Conservation (phyloP, 352 stramenopile genomes). For the Phytopythium chamaehyphon region DNA sequence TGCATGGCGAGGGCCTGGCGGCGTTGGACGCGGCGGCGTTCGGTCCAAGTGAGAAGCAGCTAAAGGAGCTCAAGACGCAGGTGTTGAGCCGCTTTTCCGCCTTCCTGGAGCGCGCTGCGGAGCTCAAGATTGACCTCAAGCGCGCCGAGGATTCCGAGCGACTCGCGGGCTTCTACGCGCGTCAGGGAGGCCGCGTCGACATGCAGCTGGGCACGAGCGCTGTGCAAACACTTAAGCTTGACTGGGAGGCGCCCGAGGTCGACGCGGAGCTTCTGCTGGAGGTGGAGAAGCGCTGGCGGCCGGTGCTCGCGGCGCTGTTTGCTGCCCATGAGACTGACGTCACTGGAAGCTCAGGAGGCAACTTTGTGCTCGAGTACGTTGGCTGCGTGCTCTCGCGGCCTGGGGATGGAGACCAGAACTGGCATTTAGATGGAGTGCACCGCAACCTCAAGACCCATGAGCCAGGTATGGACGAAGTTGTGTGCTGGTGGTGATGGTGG, state of each 20-base stretch:
- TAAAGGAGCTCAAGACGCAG: constrained; percentile 17
- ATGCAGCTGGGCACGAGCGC: constrained; percentile 44
- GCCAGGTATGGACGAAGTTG: constrained; percentile 17
- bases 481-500: background rate
- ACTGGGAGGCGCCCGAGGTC: constrained; percentile 9
- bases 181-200: constrained; percentile 63
- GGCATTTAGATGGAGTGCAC: constrained; percentile 76
- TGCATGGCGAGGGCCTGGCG: constrained; percentile 52
- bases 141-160: constrained; percentile 39
- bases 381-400: constrained; percentile 64
- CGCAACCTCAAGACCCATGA: constrained; percentile 43
- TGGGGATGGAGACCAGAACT: constrained; percentile 67
- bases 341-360: background rate
- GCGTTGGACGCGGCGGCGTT: constrained; percentile 20
- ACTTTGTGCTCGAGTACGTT: constrained; percentile 59
- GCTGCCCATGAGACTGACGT: background rate
- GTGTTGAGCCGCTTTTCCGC: constrained; percentile 34
- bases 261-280: constrained; percentile 23
- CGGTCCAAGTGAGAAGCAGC: constrained; percentile 7
- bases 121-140: constrained; percentile 26
- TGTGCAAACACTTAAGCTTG: constrained; percentile 11
- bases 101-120: constrained; percentile 25
- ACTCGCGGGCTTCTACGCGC: constrained; percentile 67
- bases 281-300: constrained; percentile 31
- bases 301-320: constrained; percentile 17